These are phyloP conservation scores for Saturnispora quitensis DNA, from an alignment of 805 yeast species.

Conservation along the genomic window DNA sequence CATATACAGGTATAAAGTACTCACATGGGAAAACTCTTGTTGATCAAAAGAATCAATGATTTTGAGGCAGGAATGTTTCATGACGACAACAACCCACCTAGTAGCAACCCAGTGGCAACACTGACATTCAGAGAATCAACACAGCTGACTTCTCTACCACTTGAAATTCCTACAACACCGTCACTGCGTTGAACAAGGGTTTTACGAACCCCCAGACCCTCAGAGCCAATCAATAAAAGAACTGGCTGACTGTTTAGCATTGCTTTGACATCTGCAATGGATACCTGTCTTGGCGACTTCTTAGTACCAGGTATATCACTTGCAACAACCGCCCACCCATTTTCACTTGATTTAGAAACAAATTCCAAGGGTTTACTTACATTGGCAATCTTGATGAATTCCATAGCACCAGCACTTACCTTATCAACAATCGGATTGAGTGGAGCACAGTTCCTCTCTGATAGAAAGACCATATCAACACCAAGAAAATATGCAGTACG, in stretches of 20 bases:
- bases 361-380: constrained; percentile 52
- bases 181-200: constrained; percentile 52
- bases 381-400: constrained; percentile 53
- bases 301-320: constrained; percentile 37
- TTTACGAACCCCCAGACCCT: constrained; percentile 74
- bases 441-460: constrained; percentile 63
- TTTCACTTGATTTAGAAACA: constrained; percentile 42
- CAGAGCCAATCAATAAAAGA: constrained; percentile 73
- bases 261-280: constrained; percentile 31
- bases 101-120: constrained; percentile 73
- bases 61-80: neutral
- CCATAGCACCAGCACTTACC: constrained; percentile 80
- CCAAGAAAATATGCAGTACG: constrained; percentile 78
- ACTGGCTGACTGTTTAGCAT: constrained; percentile 46
- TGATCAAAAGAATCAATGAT: neutral
- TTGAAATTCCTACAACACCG: constrained; percentile 33
- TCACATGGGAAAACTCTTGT: neutral
- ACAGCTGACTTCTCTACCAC: constrained; percentile 19
- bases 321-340: constrained; percentile 68
- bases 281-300: constrained; percentile 6
- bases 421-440: constrained; percentile 72
- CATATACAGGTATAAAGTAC: neutral
- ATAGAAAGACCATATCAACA: constrained; percentile 65
- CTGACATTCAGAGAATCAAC: constrained; percentile 85
- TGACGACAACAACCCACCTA: constrained; percentile 3